phyloP scores from a whole-genome alignment of 2,329 filamentous ascomycete species.

The Trichocomaceae sp. region DNA sequence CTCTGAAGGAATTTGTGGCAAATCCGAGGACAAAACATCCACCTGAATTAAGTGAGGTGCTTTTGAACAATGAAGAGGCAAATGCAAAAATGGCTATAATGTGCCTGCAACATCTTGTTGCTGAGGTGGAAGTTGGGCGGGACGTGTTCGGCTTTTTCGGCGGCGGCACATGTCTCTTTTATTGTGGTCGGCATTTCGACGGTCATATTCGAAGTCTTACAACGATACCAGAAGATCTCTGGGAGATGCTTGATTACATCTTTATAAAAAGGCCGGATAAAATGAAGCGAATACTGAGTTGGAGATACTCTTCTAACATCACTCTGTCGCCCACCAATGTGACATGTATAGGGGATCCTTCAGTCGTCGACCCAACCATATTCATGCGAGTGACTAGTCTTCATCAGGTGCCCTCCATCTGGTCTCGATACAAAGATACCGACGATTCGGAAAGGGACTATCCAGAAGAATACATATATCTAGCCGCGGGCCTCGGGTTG shows the following conservation, averaged over 20 bases:
- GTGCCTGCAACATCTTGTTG: conserved; percentile 10
- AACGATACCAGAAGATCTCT: conserved; percentile 3
- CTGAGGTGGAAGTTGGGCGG: not conserved
- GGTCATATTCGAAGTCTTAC: conserved; percentile 6
- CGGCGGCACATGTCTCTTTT: not conserved
- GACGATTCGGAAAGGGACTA: not conserved
- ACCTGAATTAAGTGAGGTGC: conserved; percentile 1
- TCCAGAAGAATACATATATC: conserved; percentile 3
- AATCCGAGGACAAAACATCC: conserved; percentile 3
- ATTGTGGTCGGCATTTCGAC: conserved; percentile 9
- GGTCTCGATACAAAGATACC: conserved; percentile 1
- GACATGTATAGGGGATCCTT: conserved; percentile 7
- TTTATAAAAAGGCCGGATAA: not conserved
- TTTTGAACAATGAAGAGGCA: conserved; percentile 3
- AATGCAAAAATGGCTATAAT: conserved; percentile 10
- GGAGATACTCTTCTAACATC: not conserved
- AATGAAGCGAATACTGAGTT: conserved; percentile 5
- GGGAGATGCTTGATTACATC: conserved; percentile 7
- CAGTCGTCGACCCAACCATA: conserved; percentile 4
- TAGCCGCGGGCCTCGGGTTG: not conserved
- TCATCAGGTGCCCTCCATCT: conserved; percentile 5
- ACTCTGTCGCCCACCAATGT: not conserved
- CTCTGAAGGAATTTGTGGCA: conserved; percentile 9
- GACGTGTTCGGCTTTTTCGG: too few relatives aligned
- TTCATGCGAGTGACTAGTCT: conserved; percentile 11